These are phyloP conservation scores for Ustilago trichophora DNA, from an alignment of 1,284 basidiomycete species.

Conservation along the genomic window DNA sequence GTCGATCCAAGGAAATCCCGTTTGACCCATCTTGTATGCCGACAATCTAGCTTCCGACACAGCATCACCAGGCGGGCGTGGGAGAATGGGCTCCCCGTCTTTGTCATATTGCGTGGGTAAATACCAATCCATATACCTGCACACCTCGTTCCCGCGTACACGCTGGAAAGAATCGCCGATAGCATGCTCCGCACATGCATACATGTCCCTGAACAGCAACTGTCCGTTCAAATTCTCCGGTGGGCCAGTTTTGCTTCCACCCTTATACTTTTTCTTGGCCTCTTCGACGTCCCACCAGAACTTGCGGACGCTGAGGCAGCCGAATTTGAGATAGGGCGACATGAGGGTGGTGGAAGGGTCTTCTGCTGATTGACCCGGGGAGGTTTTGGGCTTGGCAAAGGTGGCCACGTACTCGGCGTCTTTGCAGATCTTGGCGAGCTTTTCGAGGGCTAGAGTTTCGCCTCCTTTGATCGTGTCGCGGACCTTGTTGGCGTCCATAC, in stretches of 20 bases:
- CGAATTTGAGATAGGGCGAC: conserved; percentile 70
- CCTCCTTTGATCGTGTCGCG: conserved; percentile 69
- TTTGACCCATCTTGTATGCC: conserved; percentile 69
- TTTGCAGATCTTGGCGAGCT: conserved; percentile 68
- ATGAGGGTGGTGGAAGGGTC: conserved; percentile 66
- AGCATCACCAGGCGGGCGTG: conserved; percentile 67
- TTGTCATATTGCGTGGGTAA: conserved; percentile 69
- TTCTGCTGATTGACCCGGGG: conserved; percentile 37
- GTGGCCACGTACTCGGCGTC: conserved; percentile 67
- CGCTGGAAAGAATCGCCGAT: conserved; percentile 67
- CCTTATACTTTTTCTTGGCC: conserved; percentile 52
- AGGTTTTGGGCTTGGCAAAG: conserved; percentile 71
- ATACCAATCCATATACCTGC: conserved; percentile 69
- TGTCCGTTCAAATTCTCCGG: conserved; percentile 62
- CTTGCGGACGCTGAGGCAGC: conserved; percentile 68
- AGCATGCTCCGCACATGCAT: conserved; percentile 68
- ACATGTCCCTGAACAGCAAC: conserved; percentile 69
- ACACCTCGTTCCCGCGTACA: conserved; percentile 68
- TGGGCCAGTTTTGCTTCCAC: conserved; percentile 34
- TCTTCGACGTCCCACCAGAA: conserved; percentile 56
- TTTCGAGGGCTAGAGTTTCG: conserved; percentile 68
- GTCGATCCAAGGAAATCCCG: conserved; percentile 71
- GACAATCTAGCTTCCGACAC: conserved; percentile 68
- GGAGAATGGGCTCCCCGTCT: conserved; percentile 65
- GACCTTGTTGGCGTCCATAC: conserved; percentile 63